Evolutionary conservation across 2,329 filamentous ascomycete genomes (phyloP).

Genomic region (Scytalidium sp.): DNA sequence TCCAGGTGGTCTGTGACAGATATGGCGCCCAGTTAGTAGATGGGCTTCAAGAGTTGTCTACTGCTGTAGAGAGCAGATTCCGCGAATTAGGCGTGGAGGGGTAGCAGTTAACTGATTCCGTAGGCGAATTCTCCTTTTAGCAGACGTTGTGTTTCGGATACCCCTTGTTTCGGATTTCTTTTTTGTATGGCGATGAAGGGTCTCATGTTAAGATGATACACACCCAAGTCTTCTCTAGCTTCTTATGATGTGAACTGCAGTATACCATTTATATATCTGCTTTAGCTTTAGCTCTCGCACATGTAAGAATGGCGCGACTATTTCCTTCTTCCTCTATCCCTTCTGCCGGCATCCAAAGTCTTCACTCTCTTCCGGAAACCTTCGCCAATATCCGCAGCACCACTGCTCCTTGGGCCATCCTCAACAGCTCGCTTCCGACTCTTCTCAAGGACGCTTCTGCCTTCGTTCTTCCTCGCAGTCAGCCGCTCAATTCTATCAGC

Average conservation of each 20-base stretch:
- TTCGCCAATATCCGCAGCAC: conserved; percentile 65
- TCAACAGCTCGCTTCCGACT: conserved; percentile 79
- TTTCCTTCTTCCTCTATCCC: conserved; percentile 30
- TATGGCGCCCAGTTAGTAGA: conserved; percentile 43
- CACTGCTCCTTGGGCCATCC: conserved; percentile 69
- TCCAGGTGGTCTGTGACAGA: conserved; percentile 52
- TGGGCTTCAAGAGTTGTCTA: conserved; percentile 36
- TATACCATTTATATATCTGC: too few relatives aligned
- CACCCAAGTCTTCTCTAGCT: too few relatives aligned
- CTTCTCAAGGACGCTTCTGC: conserved; percentile 65
- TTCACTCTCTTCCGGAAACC: conserved; percentile 70
- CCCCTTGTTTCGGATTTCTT: too few relatives aligned
- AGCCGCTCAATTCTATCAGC: conserved; percentile 82
- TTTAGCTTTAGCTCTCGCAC: too few relatives aligned
- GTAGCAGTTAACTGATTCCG: too few relatives aligned
- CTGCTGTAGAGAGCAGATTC: neutral
- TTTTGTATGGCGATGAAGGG: too few relatives aligned
- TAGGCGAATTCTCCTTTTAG: too few relatives aligned
- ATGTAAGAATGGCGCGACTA: neutral
- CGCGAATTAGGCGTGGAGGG: neutral
- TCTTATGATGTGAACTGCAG: too few relatives aligned
- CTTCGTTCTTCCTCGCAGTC: conserved; percentile 65
- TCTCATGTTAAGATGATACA: too few relatives aligned
- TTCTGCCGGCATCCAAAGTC: conserved; percentile 37
- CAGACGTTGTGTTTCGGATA: too few relatives aligned